Percentiles rank a stretch among this genome's conserved stretches.
Evolutionary conservation across 2,329 filamentous ascomycete genomes (phyloP).

Genomic region (Ascosphaera pollenicola): DNA sequence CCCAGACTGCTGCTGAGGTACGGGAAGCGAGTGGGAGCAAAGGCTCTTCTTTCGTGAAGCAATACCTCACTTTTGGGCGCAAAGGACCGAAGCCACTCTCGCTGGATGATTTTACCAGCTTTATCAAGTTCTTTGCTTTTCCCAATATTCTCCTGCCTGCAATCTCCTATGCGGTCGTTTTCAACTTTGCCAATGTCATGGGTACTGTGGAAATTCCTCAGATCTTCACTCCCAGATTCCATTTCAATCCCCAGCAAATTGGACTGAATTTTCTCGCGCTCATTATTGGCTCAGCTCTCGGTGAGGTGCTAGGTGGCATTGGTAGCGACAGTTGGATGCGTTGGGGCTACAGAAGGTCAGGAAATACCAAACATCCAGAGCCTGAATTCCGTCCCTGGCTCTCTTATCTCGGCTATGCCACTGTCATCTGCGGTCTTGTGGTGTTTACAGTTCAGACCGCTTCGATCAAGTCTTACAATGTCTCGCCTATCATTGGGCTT

Average conservation of each 20-base stretch:
- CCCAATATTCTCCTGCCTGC: constrained; percentile 29
- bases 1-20: constrained; percentile 11
- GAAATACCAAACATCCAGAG: constrained; percentile 13
- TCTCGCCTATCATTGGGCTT: constrained; percentile 32
- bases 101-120: constrained; percentile 28
- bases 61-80: constrained; percentile 25
- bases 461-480: constrained; percentile 26
- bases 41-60: constrained; percentile 18
- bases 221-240: constrained; percentile 32
- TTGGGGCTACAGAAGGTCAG: constrained; percentile 7
- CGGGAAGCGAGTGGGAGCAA: constrained; percentile 8
- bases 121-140: constrained; percentile 24
- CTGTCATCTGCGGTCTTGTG: constrained; percentile 29
- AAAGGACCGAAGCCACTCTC: constrained; percentile 31
- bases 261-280: constrained; percentile 35
- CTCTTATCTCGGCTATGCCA: constrained; percentile 28
- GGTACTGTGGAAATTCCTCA: constrained; percentile 37
- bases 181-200: constrained; percentile 31
- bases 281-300: constrained; percentile 34
- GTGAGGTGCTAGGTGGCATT: constrained; percentile 34
- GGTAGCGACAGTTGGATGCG: constrained; percentile 30
- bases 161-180: constrained; percentile 33
- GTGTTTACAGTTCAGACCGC: constrained; percentile 32
- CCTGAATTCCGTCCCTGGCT: constrained; percentile 37
- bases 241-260: constrained; percentile 33